Percentiles rank a stretch among this genome's conserved stretches.
Conservation (phyloP, 805 yeast genomes). For the Barnettozyma salicaria region DNA sequence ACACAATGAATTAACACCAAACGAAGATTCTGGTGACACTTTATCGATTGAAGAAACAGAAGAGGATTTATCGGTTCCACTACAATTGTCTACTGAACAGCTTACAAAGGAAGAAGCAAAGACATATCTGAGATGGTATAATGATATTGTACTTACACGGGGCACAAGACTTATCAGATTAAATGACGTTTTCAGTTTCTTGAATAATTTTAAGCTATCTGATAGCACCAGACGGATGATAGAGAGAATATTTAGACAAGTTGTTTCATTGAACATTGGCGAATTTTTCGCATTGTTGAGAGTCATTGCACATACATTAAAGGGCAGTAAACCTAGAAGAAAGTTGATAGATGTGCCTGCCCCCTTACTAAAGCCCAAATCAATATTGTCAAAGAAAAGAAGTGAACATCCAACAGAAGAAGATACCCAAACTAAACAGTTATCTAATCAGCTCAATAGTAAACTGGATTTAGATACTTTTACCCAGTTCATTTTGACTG, state of each 20-base stretch:
- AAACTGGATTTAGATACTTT: conserved; percentile 80
- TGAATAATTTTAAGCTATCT: conserved; percentile 68
- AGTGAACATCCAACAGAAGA: conserved; percentile 41
- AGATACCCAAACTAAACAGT: conserved; percentile 23
- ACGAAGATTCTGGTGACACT: no score
- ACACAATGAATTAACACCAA: background rate
- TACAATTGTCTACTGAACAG: conserved; percentile 60
- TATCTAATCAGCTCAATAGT: conserved; percentile 14
- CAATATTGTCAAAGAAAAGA: conserved; percentile 61
- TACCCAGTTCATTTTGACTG: conserved; percentile 78
- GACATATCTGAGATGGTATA: conserved; percentile 91
- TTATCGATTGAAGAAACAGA: conserved; percentile 9
- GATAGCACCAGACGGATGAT: conserved; percentile 46
- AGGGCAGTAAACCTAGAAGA: conserved; percentile 48
- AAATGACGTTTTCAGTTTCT: conserved; percentile 71
- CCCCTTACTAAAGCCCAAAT: conserved; percentile 71
- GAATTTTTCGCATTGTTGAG: conserved; percentile 87
- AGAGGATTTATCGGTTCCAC: conserved; percentile 44
- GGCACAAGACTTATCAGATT: conserved; percentile 60
- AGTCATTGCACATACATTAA: conserved; percentile 60
- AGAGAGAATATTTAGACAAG: conserved; percentile 43
- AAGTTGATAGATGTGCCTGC: conserved; percentile 48
- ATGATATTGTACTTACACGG: conserved; percentile 70
- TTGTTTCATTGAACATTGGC: conserved; percentile 68
- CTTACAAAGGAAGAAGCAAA: conserved; percentile 72